Percentiles rank a stretch among this genome's conserved stretches.
Evolutionary conservation across 148 eudicot genomes (phyloP).

Genomic region (Amaranthus hypochondriacus): DNA sequence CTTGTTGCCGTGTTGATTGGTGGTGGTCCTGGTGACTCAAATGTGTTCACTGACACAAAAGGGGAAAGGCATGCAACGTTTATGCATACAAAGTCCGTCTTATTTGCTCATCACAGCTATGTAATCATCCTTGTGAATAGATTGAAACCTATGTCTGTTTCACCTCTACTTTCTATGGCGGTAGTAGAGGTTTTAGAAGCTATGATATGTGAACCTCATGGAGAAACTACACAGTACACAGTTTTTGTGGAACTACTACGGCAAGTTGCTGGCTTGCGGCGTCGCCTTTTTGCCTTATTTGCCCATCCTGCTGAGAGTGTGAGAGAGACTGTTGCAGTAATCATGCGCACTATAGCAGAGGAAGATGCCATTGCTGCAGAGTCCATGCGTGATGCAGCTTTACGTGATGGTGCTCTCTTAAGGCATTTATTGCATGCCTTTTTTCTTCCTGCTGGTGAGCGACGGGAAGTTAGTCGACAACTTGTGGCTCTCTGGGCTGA

Average conservation of each 20-base stretch:
- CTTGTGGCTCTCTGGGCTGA: conserved; percentile 99
- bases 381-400: conserved; percentile 97
- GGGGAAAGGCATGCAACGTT: conserved; percentile 89
- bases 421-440: conserved; percentile 89
- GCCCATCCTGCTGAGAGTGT: conserved; percentile 98
- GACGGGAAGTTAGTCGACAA: conserved; percentile 92
- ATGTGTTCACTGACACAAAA: conserved; percentile 66
- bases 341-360: conserved; percentile 98
- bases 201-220: conserved; percentile 97
- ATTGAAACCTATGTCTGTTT: conserved; percentile 87
- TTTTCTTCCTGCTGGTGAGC: conserved; percentile 81
- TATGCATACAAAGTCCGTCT: conserved; percentile 92
- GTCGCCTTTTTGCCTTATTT: conserved; percentile 91
- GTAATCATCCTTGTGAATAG: conserved; percentile 81
- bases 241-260: conserved; percentile 93
- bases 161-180: conserved; percentile 88
- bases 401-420: conserved; percentile 95
- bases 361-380: conserved; percentile 99
- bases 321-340: conserved; percentile 90
- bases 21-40: conserved; percentile 87
- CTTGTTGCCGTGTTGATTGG: conserved; percentile 90
- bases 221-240: conserved; percentile 91
- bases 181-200: conserved; percentile 95
- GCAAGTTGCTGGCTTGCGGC: conserved; percentile 84
- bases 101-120: conserved; percentile 68